Evolutionary conservation across 352 stramenopile genomes (phyloP).

Genomic region (Saprolegnia diclina): DNA sequence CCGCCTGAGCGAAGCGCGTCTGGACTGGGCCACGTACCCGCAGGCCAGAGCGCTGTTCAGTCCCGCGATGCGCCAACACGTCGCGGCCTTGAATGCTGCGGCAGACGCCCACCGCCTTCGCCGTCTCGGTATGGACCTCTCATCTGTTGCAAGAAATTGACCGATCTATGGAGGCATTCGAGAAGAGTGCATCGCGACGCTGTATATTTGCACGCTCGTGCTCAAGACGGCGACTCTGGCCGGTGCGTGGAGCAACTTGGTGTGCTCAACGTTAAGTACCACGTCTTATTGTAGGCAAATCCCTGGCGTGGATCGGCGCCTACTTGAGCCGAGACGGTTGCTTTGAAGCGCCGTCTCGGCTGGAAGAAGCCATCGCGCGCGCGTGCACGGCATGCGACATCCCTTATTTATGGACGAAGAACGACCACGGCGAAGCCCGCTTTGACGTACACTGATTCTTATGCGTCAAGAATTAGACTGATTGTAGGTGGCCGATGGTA

Average conservation of each 20-base stretch:
- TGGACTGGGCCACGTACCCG: slow-evolving; percentile 84
- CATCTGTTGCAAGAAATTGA: background rate
- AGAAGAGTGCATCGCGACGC: slow-evolving; percentile 75
- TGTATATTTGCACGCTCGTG: slow-evolving; percentile 72
- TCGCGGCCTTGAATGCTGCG: slow-evolving; percentile 55
- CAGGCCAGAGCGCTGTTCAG: slow-evolving; percentile 85
- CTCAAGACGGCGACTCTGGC: slow-evolving; percentile 43
- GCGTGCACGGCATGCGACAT: slow-evolving; percentile 1
- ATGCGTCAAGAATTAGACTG: background rate
- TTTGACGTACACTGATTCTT: background rate
- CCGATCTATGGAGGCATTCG: background rate
- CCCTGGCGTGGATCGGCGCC: slow-evolving; percentile 75
- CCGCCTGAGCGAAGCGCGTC: slow-evolving; percentile 70
- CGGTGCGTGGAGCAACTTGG: slow-evolving; percentile 46
- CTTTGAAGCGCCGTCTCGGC: slow-evolving; percentile 62
- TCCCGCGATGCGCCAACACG: slow-evolving; percentile 62
- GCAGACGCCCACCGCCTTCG: slow-evolving; percentile 61
- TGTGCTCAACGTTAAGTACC: too few species aligned
- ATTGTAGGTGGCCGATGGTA: background rate
- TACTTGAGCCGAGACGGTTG: slow-evolving; percentile 76
- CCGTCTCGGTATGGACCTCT: slow-evolving; percentile 50
- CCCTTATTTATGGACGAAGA: slow-evolving; percentile 7
- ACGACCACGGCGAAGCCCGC: background rate
- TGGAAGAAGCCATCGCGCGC: slow-evolving; percentile 37
- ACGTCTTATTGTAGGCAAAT: slow-evolving; percentile 51